A percentile compares a stretch with the other conserved stretches of the same genome.
Conservation (phyloP, 257 asterid species). For the Solanum infundibuliforme region DNA sequence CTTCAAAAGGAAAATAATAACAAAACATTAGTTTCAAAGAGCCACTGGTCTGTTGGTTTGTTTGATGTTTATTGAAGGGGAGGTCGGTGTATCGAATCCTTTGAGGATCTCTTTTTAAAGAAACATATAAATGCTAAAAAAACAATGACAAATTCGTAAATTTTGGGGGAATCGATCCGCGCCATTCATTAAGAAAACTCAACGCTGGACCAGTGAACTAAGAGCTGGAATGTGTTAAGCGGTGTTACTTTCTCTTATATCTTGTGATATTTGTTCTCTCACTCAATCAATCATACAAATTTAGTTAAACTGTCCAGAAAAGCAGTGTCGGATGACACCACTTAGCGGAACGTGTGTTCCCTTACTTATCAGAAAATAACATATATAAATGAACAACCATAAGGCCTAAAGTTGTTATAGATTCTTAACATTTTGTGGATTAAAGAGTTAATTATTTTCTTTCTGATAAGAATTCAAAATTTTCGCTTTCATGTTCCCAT, state of each 20-base stretch:
- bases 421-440: neutral
- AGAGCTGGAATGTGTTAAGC: neutral
- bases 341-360: neutral
- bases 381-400: neutral
- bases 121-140: neutral
- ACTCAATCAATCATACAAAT: neutral
- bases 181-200: neutral
- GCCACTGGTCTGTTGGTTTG: neutral
- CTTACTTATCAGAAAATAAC: neutral
- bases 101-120: neutral
- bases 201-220: neutral
- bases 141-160: neutral
- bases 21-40: neutral
- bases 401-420: neutral
- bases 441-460: neutral
- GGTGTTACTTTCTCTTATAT: neutral
- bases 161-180: neutral
- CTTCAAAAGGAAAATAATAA: neutral
- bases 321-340: neutral
- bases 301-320: neutral
- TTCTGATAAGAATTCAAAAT: neutral
- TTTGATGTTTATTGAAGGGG: neutral
- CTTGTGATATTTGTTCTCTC: neutral
- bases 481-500: neutral
- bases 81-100: neutral